These are phyloP conservation scores for Syncephalastrum sp. DNA, from an alignment of 371 early-diverging fungal species.

Conservation along the genomic window DNA sequence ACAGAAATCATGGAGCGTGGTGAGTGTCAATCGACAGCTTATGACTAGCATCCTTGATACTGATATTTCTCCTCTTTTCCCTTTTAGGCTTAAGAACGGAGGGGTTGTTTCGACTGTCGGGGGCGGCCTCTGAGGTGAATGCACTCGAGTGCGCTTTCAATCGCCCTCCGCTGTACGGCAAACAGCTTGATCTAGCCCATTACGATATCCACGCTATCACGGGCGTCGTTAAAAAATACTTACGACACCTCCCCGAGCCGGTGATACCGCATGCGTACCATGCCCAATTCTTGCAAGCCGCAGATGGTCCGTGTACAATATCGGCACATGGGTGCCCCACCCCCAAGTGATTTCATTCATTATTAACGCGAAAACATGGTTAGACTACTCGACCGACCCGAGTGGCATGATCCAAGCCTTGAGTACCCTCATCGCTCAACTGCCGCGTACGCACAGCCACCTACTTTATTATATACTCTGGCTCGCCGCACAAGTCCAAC, in stretches of 20 bases:
- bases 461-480: slow-evolving; percentile 32
- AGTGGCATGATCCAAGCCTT: background rate
- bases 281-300: slow-evolving; percentile 24
- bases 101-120: slow-evolving; percentile 49
- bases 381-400: background rate
- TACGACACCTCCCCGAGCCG: slow-evolving; percentile 40
- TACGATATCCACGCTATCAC: slow-evolving; percentile 47
- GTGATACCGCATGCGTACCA: slow-evolving; percentile 36
- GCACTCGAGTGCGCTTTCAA: slow-evolving; percentile 34
- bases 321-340: background rate
- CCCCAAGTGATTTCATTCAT: background rate
- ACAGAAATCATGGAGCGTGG: slow-evolving; percentile 43
- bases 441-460: slow-evolving; percentile 37
- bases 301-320: slow-evolving; percentile 3
- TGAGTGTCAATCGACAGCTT: slow-evolving; percentile 1
- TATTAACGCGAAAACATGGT: background rate
- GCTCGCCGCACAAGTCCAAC: slow-evolving; percentile 28
- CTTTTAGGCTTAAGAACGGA: slow-evolving; percentile 32
- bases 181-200: slow-evolving; percentile 31
- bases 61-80: background rate
- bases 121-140: slow-evolving; percentile 45
- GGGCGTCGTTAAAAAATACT: slow-evolving; percentile 40
- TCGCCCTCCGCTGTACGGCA: slow-evolving; percentile 38
- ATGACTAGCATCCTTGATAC: background rate
- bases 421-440: slow-evolving; percentile 17